Conservation (phyloP, 257 asterid species). For the Solanum chiquidenum region DNA sequence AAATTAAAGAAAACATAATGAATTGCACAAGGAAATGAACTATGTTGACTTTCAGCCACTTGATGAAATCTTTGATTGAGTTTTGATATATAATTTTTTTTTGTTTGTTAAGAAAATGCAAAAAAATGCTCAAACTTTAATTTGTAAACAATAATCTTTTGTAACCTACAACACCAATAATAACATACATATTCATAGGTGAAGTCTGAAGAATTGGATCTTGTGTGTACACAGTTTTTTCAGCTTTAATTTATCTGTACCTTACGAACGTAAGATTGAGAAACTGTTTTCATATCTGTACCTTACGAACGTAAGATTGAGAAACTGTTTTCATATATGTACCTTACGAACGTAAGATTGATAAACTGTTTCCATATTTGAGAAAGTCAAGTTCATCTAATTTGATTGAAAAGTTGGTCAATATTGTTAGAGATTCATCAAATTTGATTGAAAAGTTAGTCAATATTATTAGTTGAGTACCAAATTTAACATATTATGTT, state of each 20-base stretch:
- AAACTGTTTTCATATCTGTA: neutral
- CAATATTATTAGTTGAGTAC: neutral
- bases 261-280: too few relatives aligned
- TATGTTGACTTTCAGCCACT: neutral
- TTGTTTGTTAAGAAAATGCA: neutral
- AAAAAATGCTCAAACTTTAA: neutral
- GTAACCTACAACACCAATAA: neutral
- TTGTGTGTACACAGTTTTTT: neutral
- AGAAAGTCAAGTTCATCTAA: neutral
- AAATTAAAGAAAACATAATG: neutral
- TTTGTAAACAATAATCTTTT: neutral
- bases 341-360: too few relatives aligned
- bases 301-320: too few relatives aligned
- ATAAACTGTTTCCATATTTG: neutral
- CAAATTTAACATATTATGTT: neutral
- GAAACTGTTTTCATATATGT: neutral
- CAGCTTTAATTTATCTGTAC: too few relatives aligned
- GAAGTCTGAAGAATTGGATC: neutral
- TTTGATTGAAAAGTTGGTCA: neutral
- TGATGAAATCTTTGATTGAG: neutral
- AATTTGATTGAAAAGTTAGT: neutral
- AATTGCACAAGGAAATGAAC: neutral
- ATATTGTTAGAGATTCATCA: neutral
- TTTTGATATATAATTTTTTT: neutral
- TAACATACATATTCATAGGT: neutral